These are phyloP conservation scores for Mrakia gelida DNA, from an alignment of 768 basidiomycete species.

Conservation along the genomic window DNA sequence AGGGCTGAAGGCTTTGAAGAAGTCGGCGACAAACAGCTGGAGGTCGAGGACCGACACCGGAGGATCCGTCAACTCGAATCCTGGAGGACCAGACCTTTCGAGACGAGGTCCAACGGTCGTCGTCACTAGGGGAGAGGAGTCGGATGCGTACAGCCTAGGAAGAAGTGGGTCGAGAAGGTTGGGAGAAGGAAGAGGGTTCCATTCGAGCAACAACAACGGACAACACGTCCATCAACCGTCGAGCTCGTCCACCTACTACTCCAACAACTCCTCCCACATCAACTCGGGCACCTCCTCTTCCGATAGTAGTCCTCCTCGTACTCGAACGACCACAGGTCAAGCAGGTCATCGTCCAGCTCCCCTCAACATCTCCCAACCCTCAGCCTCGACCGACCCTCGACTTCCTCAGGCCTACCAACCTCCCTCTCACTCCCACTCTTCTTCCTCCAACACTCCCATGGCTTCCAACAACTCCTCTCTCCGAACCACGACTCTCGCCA, in stretches of 20 bases:
- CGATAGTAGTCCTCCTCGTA: background rate
- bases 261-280: background rate
- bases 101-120: constrained; percentile 15
- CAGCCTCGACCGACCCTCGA: constrained; percentile 20
- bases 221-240: background rate
- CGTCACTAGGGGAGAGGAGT: constrained; percentile 12
- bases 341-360: constrained; percentile 27
- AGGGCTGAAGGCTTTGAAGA: constrained; percentile 72
- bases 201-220: background rate
- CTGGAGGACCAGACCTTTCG: too few relatives aligned
- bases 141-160: background rate
- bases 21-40: constrained; percentile 10
- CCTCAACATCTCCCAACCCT: constrained; percentile 14
- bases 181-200: background rate
- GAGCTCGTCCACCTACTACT: background rate
- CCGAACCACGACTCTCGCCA: background rate
- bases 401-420: constrained; percentile 25
- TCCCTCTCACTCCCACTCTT: background rate
- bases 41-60: background rate
- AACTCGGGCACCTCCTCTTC: background rate
- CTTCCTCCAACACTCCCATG: background rate
- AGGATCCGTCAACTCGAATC: background rate
- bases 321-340: background rate
- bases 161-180: background rate
- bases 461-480: background rate